phyloP scores from a whole-genome alignment of 805 yeast genomes.

The Grigorovia yakushimaensis region DNA sequence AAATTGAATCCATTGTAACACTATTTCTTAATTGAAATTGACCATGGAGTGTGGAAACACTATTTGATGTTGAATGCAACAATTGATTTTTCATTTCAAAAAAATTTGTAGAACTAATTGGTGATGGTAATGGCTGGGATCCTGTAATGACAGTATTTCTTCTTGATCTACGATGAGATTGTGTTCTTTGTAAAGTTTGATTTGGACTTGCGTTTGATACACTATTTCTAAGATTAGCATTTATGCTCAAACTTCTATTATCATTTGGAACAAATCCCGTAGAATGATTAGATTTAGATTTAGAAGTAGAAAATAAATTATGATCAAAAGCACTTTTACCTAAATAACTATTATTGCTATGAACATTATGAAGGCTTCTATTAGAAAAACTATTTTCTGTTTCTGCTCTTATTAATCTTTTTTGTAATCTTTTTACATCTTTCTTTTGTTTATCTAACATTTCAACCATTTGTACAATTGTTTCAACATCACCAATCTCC shows the following conservation, averaged over 20 bases:
- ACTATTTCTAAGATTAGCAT: background rate
- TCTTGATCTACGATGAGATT: slow-evolving; percentile 40
- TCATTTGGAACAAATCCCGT: background rate
- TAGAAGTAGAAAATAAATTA: background rate
- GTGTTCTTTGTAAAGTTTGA: slow-evolving; percentile 8
- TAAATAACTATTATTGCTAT: background rate
- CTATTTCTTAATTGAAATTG: background rate
- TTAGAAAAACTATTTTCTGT: background rate
- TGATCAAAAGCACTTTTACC: background rate
- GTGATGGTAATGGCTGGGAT: slow-evolving; percentile 88
- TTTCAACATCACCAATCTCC: slow-evolving; percentile 77
- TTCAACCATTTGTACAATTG: slow-evolving; percentile 60
- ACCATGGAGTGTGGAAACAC: background rate
- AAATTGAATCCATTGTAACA: slow-evolving; percentile 1
- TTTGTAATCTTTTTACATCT: slow-evolving; percentile 34
- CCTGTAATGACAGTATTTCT: slow-evolving; percentile 76
- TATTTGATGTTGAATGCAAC: slow-evolving; percentile 9
- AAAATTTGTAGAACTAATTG: slow-evolving; percentile 47
- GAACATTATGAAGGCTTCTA: background rate
- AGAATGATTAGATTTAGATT: slow-evolving; percentile 1
- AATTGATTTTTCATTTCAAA: slow-evolving; percentile 27
- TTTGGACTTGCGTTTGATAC: background rate
- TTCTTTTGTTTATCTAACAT: slow-evolving; percentile 43
- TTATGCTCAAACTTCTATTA: background rate
- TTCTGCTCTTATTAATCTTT: slow-evolving; percentile 25